Percentiles rank a stretch among this genome's conserved stretches.
These are phyloP conservation scores for Boletus speciosus DNA, from an alignment of 768 basidiomycete genomes.

Conservation along the genomic window DNA sequence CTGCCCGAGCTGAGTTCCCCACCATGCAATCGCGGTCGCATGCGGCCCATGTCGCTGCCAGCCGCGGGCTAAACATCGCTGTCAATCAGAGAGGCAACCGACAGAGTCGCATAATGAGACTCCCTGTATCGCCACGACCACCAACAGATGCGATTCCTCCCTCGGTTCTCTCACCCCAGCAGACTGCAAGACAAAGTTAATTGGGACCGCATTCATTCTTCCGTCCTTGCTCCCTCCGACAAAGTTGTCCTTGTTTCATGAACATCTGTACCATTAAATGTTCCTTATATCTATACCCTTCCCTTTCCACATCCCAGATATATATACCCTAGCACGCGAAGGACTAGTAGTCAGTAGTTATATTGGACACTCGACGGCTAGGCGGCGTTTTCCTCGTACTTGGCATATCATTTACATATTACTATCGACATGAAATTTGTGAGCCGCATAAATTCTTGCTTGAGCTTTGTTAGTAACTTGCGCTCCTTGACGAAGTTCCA, in stretches of 20 bases:
- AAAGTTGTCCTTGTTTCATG: not conserved
- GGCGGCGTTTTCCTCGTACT: not conserved
- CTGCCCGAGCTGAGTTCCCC: slow-evolving; percentile 25
- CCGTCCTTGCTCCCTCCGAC: not conserved
- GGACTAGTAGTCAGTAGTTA: not conserved
- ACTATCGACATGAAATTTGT: too few species aligned
- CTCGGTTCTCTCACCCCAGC: slow-evolving; percentile 17
- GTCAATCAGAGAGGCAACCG: slow-evolving; percentile 57
- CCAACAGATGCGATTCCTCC: slow-evolving; percentile 12
- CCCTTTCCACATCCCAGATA: slow-evolving; percentile 8
- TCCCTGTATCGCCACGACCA: slow-evolving; percentile 47
- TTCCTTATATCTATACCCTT: slow-evolving; percentile 29
- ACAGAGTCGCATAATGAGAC: slow-evolving; percentile 60
- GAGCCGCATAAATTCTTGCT: not conserved
- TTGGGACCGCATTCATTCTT: not conserved
- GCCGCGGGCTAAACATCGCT: slow-evolving; percentile 66
- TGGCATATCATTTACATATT: not conserved
- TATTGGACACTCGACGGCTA: not conserved
- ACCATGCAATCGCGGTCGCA: slow-evolving; percentile 39
- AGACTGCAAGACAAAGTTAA: slow-evolving; percentile 27
- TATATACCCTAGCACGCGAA: slow-evolving; percentile 13
- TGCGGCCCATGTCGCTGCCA: slow-evolving; percentile 61
- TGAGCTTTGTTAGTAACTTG: not conserved
- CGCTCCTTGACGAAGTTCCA: not conserved
- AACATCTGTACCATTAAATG: slow-evolving; percentile 14